Conservation (phyloP, 2,329 filamentous ascomycete genomes). For the Pseudocercospora macadamiae region DNA sequence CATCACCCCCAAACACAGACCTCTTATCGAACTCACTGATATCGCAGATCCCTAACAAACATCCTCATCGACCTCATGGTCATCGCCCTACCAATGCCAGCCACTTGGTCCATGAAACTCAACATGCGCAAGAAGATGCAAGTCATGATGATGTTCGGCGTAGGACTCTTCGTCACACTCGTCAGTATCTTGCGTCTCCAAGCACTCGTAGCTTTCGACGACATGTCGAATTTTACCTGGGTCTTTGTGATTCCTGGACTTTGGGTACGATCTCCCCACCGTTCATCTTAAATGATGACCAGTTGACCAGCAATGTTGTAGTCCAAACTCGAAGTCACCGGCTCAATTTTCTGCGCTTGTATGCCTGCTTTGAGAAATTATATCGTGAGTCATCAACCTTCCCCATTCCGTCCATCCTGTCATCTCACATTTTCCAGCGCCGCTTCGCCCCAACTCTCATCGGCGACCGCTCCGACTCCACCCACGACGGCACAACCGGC, state of each 20-base stretch:
- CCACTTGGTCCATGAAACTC: conserved; percentile 13
- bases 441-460: neutral
- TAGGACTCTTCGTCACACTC: conserved; percentile 12
- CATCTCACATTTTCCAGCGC: neutral
- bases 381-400: neutral
- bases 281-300: too few species aligned
- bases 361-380: conserved; percentile 10
- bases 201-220: conserved; percentile 5
- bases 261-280: too few species aligned
- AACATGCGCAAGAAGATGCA: conserved; percentile 13
- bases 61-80: conserved; percentile 10
- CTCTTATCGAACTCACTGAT: too few species aligned
- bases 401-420: too few species aligned
- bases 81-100: conserved; percentile 10
- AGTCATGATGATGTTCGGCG: conserved; percentile 8
- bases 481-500: neutral
- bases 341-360: conserved; percentile 1
- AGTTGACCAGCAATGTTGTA: too few species aligned
- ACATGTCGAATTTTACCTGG: conserved; percentile 6
- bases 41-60: conserved; percentile 8
- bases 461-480: neutral
- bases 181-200: conserved; percentile 14
- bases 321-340: neutral
- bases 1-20: too few species aligned
- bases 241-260: conserved; percentile 6